Evolutionary conservation across 768 basidiomycete species (phyloP).

Genomic region (Auricularia sp.): DNA sequence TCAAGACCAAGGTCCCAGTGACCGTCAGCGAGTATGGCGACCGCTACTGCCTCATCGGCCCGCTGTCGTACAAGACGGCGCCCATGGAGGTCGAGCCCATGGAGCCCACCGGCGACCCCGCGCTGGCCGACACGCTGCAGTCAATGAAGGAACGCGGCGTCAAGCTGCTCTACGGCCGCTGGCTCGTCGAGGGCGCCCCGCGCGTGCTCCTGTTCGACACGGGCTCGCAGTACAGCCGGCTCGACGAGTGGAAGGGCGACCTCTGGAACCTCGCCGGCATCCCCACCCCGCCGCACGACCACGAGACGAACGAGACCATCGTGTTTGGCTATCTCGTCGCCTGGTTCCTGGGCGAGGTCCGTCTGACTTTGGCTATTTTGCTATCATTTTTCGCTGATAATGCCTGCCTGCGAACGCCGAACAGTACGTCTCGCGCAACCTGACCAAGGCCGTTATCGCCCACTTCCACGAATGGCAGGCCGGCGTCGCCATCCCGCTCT

Average conservation of each 20-base stretch:
- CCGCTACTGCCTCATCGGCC: constrained; percentile 92
- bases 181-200: constrained; percentile 97
- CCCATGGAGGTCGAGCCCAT: constrained; percentile 97
- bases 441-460: constrained; percentile 79
- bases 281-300: constrained; percentile 90
- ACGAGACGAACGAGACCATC: constrained; percentile 97
- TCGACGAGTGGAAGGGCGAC: constrained; percentile 99
- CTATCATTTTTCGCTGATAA: background rate
- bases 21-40: constrained; percentile 94
- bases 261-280: constrained; percentile 98
- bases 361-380: constrained; percentile 15
- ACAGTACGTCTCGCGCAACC: constrained; percentile 75
- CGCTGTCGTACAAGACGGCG: constrained; percentile 95
- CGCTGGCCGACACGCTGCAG: constrained; percentile 66
- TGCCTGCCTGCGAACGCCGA: constrained; percentile 10
- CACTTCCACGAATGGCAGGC: constrained; percentile 99
- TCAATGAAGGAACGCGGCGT: constrained; percentile 83
- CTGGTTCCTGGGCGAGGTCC: constrained; percentile 98
- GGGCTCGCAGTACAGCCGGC: constrained; percentile 69
- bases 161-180: constrained; percentile 90
- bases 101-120: constrained; percentile 68
- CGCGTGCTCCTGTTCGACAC: constrained; percentile 94
- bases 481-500: constrained; percentile 87
- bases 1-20: constrained; percentile 98
- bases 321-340: constrained; percentile 96